Evolutionary conservation across 164 flowering plant species (phyloP).

Genomic region (Annona cherimola): DNA sequence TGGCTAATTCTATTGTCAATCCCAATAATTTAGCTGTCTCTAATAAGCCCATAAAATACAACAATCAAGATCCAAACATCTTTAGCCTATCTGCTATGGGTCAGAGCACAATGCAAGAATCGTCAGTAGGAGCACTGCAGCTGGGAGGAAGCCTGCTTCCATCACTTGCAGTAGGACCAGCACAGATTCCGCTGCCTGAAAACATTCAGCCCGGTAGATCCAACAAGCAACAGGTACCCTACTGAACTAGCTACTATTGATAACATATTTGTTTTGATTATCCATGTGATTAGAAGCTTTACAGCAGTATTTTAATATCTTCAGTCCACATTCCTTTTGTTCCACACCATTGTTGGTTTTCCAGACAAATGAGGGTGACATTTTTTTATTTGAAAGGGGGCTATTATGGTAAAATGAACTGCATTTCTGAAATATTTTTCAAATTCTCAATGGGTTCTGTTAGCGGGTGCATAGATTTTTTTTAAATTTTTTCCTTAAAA

Average conservation of each 20-base stretch:
- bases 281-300: neutral
- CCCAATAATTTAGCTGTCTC: neutral
- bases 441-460: too few species aligned
- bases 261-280: neutral
- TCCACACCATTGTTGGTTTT: neutral
- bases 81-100: neutral
- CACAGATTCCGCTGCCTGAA: neutral
- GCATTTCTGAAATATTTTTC: too few species aligned
- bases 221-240: neutral
- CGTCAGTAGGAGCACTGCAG: neutral
- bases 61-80: neutral
- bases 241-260: neutral
- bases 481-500: too few species aligned
- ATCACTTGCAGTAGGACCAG: neutral
- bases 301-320: neutral
- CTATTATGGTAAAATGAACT: too few species aligned
- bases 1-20: neutral
- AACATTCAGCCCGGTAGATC: neutral
- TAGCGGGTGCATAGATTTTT: too few species aligned
- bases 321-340: neutral
- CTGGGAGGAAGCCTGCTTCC: neutral
- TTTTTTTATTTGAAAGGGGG: too few species aligned
- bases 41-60: constrained; percentile 1
- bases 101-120: neutral
- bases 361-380: neutral